phyloP scores from a whole-genome alignment of 2,329 filamentous ascomycete genomes.

The Exophiala aquamarina region DNA sequence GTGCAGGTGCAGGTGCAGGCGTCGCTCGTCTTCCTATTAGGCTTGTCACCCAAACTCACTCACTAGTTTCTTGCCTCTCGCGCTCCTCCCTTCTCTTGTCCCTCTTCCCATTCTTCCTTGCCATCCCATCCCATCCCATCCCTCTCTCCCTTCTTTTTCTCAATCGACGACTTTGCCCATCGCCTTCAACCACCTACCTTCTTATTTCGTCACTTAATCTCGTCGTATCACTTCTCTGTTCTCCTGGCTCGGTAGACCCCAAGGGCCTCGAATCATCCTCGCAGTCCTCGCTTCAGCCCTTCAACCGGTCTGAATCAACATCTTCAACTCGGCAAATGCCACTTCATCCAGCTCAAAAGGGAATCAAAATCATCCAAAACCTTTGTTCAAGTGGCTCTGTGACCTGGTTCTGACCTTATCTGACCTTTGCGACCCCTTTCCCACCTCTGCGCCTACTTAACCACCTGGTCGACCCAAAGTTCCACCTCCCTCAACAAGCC shows the following conservation, averaged over 20 bases:
- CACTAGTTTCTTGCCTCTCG: not conserved
- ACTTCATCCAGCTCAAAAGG: not conserved
- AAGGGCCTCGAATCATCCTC: no score
- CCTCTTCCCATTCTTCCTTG: conserved; percentile 16
- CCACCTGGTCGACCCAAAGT: conserved; percentile 9
- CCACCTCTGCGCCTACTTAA: conserved; percentile 13
- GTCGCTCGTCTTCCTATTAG: not conserved
- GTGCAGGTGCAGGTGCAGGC: no score
- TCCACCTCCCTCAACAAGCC: conserved; percentile 4
- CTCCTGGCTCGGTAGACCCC: no score
- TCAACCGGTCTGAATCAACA: no score
- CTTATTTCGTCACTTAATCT: not conserved
- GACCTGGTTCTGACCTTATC: not conserved
- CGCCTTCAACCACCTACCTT: not conserved
- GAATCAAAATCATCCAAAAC: not conserved
- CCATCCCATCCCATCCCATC: conserved; percentile 6
- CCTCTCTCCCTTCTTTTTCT: conserved; percentile 9
- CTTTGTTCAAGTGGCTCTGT: not conserved
- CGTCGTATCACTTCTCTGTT: not conserved
- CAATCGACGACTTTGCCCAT: conserved; percentile 4
- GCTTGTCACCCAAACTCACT: not conserved
- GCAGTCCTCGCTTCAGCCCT: no score
- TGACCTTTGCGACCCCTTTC: conserved; percentile 16
- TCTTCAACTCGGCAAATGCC: conserved; percentile 1
- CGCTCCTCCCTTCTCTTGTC: conserved; percentile 14